Base-by-base conservation (phyloP, 2,329 filamentous ascomycete species). In the Ilyonectria sp. region DNA sequence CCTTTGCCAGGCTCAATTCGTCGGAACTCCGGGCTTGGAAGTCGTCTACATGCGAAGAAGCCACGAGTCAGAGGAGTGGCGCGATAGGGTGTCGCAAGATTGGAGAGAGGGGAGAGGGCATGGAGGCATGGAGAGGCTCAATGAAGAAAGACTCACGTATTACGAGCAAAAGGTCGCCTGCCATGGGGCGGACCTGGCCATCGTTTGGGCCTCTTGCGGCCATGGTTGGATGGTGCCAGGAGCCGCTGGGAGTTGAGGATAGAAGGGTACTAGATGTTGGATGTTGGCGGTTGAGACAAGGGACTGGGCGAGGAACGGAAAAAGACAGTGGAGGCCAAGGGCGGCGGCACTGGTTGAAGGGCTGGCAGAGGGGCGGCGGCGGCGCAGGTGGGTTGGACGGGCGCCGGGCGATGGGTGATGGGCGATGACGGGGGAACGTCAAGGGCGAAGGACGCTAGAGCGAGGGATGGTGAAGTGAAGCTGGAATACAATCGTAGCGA, bases 1-100 rank as follows among this genome's bases (percentile, higher is more conserved):
- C 95, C 78, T 97, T 97, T 62, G 90, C 86, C 72, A 99, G 86
- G 74, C 90, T 97, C 77, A 99, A 87, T 86, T 99, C 96, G 82
- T 99, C 96, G 65, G 93, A 92, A 81, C 94, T 97, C 73, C 96
- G 91, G 65, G 95, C 95, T 74, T 91, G 86, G 80, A 99, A 98
- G 82, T 98, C 94, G 83, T 99, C 94, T 97, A 65, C 50, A 63
- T 46, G 49, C 49, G 35, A 44, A 47, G 50, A 68, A 60, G 67
- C 71, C 13, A 69, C 31, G 57, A 19, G 67, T 68, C 43, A 70
- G 72, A 56, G 52, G 54, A 60, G 46, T 53, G 60, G 33, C 37
- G 53, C 53, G 56, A 65, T 57, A 50, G 44, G 31, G 29, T n/a
- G 52, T n/a, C 13, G 56, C 26, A 61, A 50, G 31, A 15, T 50